These are phyloP conservation scores for Acer campestre DNA, from an alignment of 345 rosid genomes.

Conservation along the genomic window DNA sequence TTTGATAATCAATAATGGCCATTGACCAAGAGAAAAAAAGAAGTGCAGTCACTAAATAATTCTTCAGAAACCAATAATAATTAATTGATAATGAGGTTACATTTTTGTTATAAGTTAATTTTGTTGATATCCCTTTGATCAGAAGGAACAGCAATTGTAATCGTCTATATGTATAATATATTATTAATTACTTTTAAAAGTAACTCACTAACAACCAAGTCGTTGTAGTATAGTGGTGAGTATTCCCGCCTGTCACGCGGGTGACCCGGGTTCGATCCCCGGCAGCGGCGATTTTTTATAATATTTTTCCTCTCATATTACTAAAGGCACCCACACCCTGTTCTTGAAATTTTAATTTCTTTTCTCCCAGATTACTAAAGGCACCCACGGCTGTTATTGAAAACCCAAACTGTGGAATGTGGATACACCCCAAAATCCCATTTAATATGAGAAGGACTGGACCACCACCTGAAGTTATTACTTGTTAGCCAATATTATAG, in stretches of 20 bases:
- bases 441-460: neutral
- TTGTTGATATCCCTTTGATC: too few species aligned
- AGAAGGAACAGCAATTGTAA: too few species aligned
- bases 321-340: too few species aligned
- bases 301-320: neutral
- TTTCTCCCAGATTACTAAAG: too few species aligned
- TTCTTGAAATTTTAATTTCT: too few species aligned
- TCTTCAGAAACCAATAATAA: too few species aligned
- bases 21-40: neutral
- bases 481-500: neutral
- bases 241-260: conserved; percentile 98
- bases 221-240: conserved; percentile 98
- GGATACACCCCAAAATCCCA: neutral
- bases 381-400: too few species aligned
- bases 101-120: too few species aligned
- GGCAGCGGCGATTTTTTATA: conserved; percentile 64
- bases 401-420: neutral
- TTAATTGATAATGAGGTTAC: too few species aligned
- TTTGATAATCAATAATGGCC: neutral
- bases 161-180: too few species aligned
- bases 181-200: too few species aligned
- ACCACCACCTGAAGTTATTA: neutral
- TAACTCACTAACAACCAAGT: neutral
- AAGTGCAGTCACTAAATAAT: too few species aligned
- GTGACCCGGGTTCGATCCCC: conserved; percentile 99